Conservation (phyloP, 176 grass and related monocot genomes). For the Oropetium thomaeum region DNA sequence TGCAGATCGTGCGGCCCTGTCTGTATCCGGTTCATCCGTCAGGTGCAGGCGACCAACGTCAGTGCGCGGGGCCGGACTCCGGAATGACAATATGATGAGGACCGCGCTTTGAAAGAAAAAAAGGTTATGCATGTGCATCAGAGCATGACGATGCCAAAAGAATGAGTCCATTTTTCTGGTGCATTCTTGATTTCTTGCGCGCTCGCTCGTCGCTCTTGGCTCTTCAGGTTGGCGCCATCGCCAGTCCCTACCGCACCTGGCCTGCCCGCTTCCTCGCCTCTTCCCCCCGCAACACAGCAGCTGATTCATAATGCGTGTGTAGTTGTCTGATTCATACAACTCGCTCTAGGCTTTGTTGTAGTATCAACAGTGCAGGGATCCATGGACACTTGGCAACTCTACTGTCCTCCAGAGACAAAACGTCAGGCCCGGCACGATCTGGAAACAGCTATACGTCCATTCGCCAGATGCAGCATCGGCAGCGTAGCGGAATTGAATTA, state of each 20-base stretch:
- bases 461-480: neutral
- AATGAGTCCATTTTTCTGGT: neutral
- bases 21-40: neutral
- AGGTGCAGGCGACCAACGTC: neutral
- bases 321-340: neutral
- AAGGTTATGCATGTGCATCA: constrained; percentile 9
- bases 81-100: constrained; percentile 23
- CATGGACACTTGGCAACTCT: neutral
- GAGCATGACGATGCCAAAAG: neutral
- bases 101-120: constrained; percentile 16
- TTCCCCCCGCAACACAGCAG: too few species aligned
- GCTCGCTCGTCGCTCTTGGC: too few species aligned
- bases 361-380: neutral
- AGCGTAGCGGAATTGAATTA: neutral
- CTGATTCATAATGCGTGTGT: too few species aligned
- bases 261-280: neutral
- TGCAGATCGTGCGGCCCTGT: too few species aligned
- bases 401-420: neutral
- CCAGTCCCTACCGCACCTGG: neutral
- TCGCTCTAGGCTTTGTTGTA: too few species aligned
- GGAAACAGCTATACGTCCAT: constrained; percentile 13
- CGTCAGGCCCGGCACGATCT: neutral
- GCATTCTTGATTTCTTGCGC: neutral
- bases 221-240: neutral
- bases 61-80: constrained; percentile 14